Evolutionary conservation across 2,329 filamentous ascomycete species (phyloP).

Genomic region (Exserohilum turcica): DNA sequence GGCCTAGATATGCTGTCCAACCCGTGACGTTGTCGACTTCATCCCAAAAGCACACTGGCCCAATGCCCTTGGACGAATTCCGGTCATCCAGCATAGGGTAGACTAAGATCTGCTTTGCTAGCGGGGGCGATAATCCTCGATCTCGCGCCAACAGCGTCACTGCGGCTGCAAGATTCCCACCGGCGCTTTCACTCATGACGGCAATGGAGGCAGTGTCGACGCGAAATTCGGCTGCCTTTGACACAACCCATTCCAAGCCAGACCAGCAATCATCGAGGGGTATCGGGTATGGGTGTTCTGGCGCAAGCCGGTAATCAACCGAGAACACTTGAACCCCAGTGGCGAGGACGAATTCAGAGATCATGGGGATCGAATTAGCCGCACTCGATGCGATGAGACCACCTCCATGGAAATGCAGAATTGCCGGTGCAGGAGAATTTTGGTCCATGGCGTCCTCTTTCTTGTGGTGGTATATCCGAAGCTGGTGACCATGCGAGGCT

Average conservation of each 20-base stretch:
- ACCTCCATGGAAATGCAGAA: background rate
- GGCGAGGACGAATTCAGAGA: conserved; percentile 33
- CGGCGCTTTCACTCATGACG: conserved; percentile 53
- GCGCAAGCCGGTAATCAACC: conserved; percentile 22
- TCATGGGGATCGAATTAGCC: background rate
- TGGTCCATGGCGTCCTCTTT: no score
- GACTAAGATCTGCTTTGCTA: conserved; percentile 53
- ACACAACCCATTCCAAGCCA: conserved; percentile 47
- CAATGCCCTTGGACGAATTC: background rate
- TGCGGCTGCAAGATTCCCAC: conserved; percentile 51
- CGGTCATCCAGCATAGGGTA: conserved; percentile 57
- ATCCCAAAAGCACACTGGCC: conserved; percentile 39
- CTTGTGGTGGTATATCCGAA: no score
- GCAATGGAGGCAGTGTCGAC: conserved; percentile 51
- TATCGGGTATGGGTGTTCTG: conserved; percentile 9
- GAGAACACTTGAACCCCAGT: conserved; percentile 15
- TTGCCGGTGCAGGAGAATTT: background rate
- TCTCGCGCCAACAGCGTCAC: conserved; percentile 50
- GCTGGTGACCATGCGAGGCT: no score
- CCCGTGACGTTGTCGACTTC: conserved; percentile 17
- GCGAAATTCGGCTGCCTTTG: conserved; percentile 47
- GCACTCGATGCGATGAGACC: background rate
- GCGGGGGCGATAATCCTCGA: conserved; percentile 31
- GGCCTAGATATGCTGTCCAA: conserved; percentile 25
- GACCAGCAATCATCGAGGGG: conserved; percentile 48